phyloP scores from a whole-genome alignment of 2,329 filamentous ascomycete genomes.

The Colletotrichum costaricense region DNA sequence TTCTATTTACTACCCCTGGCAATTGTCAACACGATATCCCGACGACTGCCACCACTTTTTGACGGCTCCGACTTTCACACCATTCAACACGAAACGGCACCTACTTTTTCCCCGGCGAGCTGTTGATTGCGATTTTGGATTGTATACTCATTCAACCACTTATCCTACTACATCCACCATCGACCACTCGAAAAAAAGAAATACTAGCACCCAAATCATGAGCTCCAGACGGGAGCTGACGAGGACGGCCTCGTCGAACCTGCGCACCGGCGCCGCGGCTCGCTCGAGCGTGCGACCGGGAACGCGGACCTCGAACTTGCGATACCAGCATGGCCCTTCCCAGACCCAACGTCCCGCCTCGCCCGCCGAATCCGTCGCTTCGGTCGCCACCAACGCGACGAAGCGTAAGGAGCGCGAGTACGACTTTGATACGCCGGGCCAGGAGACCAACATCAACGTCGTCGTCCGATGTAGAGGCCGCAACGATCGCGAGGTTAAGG shows the following conservation, averaged over 20 bases:
- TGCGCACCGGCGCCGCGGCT: conserved; percentile 28
- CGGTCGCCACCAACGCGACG: conserved; percentile 66
- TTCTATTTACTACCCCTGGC: conserved; percentile 33
- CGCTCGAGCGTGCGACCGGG: conserved; percentile 29
- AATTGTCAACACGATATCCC: conserved; percentile 25
- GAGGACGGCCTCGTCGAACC: conserved; percentile 31
- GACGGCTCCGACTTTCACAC: conserved; percentile 9
- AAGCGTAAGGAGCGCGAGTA: conserved; percentile 93
- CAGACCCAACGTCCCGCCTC: conserved; percentile 64
- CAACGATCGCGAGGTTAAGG: conserved; percentile 90
- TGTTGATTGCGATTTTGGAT: background rate
- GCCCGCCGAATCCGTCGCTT: conserved; percentile 76
- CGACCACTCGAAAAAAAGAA: background rate
- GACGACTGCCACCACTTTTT: background rate
- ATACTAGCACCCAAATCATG: conserved; percentile 13
- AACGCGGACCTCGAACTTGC: conserved; percentile 34
- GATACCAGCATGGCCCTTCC: conserved; percentile 31
- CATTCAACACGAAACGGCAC: background rate
- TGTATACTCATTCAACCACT: background rate
- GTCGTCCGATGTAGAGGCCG: conserved; percentile 94
- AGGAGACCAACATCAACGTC: conserved; percentile 97
- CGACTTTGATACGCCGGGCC: conserved; percentile 72
- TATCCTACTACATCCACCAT: background rate
- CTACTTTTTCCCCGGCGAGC: background rate
- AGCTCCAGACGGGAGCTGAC: conserved; percentile 37